Conservation (phyloP, 2,329 filamentous ascomycete species). For the Botryotinia globosa region DNA sequence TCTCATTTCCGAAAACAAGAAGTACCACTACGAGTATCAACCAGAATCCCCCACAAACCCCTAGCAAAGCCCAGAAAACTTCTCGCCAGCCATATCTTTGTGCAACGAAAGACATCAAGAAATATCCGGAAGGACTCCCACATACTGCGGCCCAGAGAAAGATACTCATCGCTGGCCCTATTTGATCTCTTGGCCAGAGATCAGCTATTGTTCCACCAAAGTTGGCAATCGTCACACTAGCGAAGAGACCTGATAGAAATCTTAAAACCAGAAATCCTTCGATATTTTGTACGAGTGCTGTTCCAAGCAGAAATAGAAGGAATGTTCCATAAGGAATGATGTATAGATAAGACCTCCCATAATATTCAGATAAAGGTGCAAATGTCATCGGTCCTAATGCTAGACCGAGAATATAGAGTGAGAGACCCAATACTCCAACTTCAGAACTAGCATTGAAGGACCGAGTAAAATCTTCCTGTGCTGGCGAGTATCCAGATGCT, state of each 20-base stretch:
- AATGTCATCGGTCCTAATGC: slow-evolving; percentile 41
- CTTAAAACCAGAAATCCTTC: slow-evolving; percentile 44
- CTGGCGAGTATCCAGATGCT: slow-evolving; percentile 48
- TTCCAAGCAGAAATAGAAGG: slow-evolving; percentile 44
- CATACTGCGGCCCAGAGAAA: slow-evolving; percentile 47
- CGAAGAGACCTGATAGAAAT: slow-evolving; percentile 46
- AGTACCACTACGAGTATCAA: slow-evolving; percentile 19
- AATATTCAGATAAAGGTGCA: slow-evolving; percentile 43
- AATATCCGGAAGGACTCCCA: slow-evolving; percentile 41
- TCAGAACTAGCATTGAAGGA: slow-evolving; percentile 44
- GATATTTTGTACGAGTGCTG: slow-evolving; percentile 44
- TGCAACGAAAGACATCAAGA: slow-evolving; percentile 26
- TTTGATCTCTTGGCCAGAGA: slow-evolving; percentile 28
- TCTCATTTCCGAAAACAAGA: slow-evolving; percentile 17
- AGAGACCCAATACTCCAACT: slow-evolving; percentile 45
- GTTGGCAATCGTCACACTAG: slow-evolving; percentile 41
- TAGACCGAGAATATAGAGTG: slow-evolving; percentile 47
- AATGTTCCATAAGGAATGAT: slow-evolving; percentile 51
- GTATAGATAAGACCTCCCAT: slow-evolving; percentile 45
- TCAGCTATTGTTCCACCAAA: slow-evolving; percentile 41
- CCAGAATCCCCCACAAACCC: slow-evolving; percentile 25
- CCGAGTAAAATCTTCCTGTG: slow-evolving; percentile 42
- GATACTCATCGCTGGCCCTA: slow-evolving; percentile 39
- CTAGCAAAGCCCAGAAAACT: slow-evolving; percentile 26
- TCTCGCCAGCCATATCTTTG: slow-evolving; percentile 18